These are phyloP conservation scores for Salix suchowensis DNA, from an alignment of 345 rosid species.

Conservation along the genomic window DNA sequence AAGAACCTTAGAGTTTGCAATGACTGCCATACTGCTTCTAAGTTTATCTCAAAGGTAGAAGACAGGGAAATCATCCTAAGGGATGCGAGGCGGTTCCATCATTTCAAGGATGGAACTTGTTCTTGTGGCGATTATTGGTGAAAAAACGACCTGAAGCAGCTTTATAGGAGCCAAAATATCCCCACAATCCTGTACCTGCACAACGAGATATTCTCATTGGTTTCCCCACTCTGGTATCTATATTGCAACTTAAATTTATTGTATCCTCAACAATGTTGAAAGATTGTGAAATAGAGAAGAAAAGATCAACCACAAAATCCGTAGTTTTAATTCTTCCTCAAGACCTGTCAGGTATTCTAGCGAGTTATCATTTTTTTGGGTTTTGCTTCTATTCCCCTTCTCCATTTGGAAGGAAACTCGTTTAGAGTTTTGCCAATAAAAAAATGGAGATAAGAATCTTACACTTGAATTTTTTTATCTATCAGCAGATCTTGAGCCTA, in stretches of 20 bases:
- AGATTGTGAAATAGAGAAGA: background rate
- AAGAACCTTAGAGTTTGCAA: constrained; percentile 89
- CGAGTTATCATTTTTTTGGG: background rate
- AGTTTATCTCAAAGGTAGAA: constrained; percentile 62
- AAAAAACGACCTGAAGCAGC: constrained; percentile 2
- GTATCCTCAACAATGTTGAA: background rate
- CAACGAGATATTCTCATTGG: background rate
- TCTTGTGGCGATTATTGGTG: constrained; percentile 88
- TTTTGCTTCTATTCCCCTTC: background rate
- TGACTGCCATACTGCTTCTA: constrained; percentile 70
- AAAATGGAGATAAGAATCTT: background rate
- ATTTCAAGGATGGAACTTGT: constrained; percentile 71
- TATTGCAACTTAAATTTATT: background rate
- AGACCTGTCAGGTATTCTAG: background rate
- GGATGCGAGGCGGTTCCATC: constrained; percentile 86
- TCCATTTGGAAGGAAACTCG: background rate
- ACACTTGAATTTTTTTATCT: too few relatives aligned
- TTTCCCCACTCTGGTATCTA: background rate
- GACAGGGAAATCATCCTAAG: constrained; percentile 73
- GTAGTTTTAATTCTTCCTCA: background rate
- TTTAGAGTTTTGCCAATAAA: background rate
- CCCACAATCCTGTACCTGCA: background rate
- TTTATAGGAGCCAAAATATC: background rate
- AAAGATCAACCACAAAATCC: background rate
- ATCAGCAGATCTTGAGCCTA: too few relatives aligned